These are phyloP conservation scores for Corniculantispora saksenae DNA, from an alignment of 2,329 filamentous ascomycete genomes.

Conservation along the genomic window DNA sequence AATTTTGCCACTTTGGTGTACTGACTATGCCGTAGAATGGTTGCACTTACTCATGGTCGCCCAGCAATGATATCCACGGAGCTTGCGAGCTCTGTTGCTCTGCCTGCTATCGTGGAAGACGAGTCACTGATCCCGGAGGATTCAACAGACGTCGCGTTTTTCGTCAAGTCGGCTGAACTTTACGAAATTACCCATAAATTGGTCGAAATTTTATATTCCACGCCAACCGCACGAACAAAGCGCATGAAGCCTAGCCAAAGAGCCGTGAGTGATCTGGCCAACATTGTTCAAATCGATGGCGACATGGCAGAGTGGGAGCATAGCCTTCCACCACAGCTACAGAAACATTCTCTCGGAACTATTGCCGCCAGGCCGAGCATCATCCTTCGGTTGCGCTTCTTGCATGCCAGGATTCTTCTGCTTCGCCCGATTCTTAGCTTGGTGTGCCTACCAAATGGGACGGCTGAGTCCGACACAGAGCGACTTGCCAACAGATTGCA, in stretches of 20 bases:
- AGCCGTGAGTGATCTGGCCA: slow-evolving; percentile 29
- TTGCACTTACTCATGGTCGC: slow-evolving; percentile 37
- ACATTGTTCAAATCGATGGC: slow-evolving; percentile 34
- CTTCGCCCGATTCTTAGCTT: slow-evolving; percentile 35
- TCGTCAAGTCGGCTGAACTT: slow-evolving; percentile 36
- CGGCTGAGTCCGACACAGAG: slow-evolving; percentile 15
- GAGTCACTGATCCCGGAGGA: neutral
- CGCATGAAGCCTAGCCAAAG: neutral
- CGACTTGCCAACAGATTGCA: slow-evolving; percentile 29
- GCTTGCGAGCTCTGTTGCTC: slow-evolving; percentile 30
- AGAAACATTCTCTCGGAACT: neutral
- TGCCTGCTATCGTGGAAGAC: slow-evolving; percentile 25
- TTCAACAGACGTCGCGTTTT: slow-evolving; percentile 31
- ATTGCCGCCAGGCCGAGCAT: slow-evolving; percentile 11
- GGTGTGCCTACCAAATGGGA: slow-evolving; percentile 32
- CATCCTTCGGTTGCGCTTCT: slow-evolving; percentile 37
- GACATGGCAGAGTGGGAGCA: slow-evolving; percentile 35
- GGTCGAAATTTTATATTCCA: slow-evolving; percentile 32
- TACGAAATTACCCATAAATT: slow-evolving; percentile 40
- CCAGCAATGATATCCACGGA: slow-evolving; percentile 36
- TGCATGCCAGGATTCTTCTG: slow-evolving; percentile 37
- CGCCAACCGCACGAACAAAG: slow-evolving; percentile 18
- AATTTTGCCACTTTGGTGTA: neutral
- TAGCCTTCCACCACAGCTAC: slow-evolving; percentile 26
- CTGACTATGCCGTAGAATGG: slow-evolving; percentile 31